phyloP scores from a whole-genome alignment of 192 early-diverging fungal species.

The Coemansia umbellata region DNA sequence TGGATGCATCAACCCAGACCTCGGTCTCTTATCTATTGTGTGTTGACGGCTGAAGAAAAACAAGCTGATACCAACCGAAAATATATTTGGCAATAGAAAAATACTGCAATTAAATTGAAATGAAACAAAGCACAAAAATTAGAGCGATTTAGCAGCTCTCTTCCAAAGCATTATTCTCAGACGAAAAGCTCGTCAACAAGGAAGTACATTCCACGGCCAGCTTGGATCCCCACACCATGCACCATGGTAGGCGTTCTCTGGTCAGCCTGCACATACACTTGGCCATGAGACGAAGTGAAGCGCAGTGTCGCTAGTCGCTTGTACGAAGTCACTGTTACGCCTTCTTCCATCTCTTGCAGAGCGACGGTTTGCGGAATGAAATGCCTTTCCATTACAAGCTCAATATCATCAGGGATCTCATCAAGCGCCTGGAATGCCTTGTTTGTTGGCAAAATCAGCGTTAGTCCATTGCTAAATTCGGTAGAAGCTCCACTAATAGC shows the following conservation, averaged over 20 bases:
- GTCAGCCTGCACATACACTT: constrained; percentile 36
- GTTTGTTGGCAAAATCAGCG: constrained; percentile 47
- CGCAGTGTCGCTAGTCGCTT: constrained; percentile 14
- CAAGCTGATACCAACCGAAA: no score
- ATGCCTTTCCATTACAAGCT: constrained; percentile 36
- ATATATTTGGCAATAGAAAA: no score
- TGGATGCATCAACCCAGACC: no score
- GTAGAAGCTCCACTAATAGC: constrained; percentile 43
- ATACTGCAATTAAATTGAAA: no score
- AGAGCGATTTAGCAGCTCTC: no score
- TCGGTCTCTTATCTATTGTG: no score
- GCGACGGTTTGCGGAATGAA: constrained; percentile 37
- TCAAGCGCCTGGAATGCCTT: constrained; percentile 29
- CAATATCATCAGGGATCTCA: constrained; percentile 30
- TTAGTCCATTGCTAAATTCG: constrained; percentile 36
- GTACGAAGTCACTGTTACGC: constrained; percentile 27
- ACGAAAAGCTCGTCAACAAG: constrained; percentile 34
- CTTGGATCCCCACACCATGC: constrained; percentile 23
- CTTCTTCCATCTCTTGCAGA: constrained; percentile 19
- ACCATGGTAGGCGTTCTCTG: constrained; percentile 17
- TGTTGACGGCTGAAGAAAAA: no score
- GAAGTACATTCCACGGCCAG: constrained; percentile 31
- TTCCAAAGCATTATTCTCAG: background rate
- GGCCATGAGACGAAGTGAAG: constrained; percentile 18
- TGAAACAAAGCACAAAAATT: no score